phyloP scores from a whole-genome alignment of 768 basidiomycete species.

The Mycena alexandri region DNA sequence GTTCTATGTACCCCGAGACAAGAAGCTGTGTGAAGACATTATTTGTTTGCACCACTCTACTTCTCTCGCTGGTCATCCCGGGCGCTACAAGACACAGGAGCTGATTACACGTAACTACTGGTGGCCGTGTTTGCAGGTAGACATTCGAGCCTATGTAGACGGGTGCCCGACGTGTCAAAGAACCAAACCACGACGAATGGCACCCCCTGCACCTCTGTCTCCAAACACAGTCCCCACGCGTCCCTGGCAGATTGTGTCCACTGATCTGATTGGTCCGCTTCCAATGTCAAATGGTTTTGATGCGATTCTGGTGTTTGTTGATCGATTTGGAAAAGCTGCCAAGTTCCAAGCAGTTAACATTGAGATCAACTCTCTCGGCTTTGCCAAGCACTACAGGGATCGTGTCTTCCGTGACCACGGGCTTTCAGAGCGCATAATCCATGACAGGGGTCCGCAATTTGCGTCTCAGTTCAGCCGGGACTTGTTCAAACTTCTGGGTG shows the following conservation, averaged over 20 bases:
- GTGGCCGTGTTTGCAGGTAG: too few species aligned
- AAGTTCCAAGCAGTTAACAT: constrained; percentile 12
- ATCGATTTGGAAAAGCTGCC: constrained; percentile 32
- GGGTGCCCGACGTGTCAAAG: constrained; percentile 48
- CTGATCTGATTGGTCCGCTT: too few species aligned
- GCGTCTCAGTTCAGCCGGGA: constrained; percentile 14
- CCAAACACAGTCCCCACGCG: too few species aligned
- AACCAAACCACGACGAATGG: constrained; percentile 49
- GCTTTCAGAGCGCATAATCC: constrained; percentile 21
- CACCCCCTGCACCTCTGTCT: too few species aligned
- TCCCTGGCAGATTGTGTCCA: too few species aligned
- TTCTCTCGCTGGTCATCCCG: constrained; percentile 48
- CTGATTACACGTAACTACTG: constrained; percentile 44
- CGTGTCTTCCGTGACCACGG: constrained; percentile 20
- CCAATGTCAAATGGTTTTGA: too few species aligned
- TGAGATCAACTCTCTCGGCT: constrained; percentile 15
- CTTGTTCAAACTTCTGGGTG: constrained; percentile 8
- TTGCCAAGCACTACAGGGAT: constrained; percentile 15
- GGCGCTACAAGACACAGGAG: constrained; percentile 46
- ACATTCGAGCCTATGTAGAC: constrained; percentile 37
- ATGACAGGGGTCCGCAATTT: constrained; percentile 30
- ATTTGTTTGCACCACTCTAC: constrained; percentile 1
- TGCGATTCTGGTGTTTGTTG: too few species aligned
- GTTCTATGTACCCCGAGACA: constrained; percentile 6
- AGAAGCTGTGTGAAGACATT: constrained; percentile 1